Conservation (phyloP, 306 rosid genomes). For the Crataegus laevigata region DNA sequence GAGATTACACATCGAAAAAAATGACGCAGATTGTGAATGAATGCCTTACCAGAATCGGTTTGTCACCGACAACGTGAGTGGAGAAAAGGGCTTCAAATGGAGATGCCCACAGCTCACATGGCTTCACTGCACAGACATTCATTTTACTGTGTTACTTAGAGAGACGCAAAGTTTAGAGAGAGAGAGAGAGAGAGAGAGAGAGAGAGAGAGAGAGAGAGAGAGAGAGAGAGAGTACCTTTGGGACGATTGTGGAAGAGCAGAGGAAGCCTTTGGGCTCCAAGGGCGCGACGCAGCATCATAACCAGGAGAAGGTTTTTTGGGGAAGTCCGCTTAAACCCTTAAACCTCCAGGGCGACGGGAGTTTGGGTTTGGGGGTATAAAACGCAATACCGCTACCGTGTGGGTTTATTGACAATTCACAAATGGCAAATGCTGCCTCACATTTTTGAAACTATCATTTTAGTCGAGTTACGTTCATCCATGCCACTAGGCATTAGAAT, state of each 20-base stretch:
- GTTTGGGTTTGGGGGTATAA: no score
- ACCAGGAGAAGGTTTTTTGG: not conserved
- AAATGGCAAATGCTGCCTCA: no score
- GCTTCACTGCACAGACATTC: slow-evolving; percentile 25
- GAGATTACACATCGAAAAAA: not conserved
- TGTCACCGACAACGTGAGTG: slow-evolving; percentile 62
- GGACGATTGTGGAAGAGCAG: slow-evolving; percentile 6
- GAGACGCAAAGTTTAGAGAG: not conserved
- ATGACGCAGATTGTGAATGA: not conserved
- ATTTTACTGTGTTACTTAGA: not conserved
- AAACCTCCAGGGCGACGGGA: not conserved
- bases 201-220: not conserved
- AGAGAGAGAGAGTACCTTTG: slow-evolving; percentile 33
- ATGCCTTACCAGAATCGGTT: slow-evolving; percentile 67
- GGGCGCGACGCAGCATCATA: slow-evolving; percentile 8
- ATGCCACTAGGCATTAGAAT: no score
- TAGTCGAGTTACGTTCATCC: no score
- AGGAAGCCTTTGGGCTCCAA: slow-evolving; percentile 7
- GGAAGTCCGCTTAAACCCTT: slow-evolving; percentile 7
- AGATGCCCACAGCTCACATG: slow-evolving; percentile 24
- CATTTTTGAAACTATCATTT: no score
- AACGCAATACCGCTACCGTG: no score
- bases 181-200: not conserved
- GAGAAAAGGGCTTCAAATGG: slow-evolving; percentile 49
- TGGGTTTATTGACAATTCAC: no score